Percentiles rank a stretch among this genome's conserved stretches.
These are phyloP conservation scores for Simplicillium sp. DNA, from an alignment of 2,329 filamentous ascomycete genomes.

Conservation along the genomic window DNA sequence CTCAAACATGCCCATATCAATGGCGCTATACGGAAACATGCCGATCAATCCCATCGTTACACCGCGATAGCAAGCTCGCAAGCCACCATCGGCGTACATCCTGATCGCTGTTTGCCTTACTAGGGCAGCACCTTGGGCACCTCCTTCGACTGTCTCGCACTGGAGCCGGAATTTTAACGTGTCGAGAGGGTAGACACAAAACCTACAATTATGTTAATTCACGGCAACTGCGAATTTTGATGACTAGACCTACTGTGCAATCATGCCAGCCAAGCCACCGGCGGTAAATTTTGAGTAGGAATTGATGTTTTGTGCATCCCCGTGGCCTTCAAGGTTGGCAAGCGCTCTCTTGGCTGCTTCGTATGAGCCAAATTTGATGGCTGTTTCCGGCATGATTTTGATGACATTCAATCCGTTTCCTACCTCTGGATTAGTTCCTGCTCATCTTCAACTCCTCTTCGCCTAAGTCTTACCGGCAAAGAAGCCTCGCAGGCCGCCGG, in stretches of 20 bases:
- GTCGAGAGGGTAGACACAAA: conserved; percentile 90
- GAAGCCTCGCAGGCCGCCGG: conserved; percentile 78
- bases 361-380: conserved; percentile 96
- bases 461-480: conserved; percentile 65
- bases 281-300: conserved; percentile 83
- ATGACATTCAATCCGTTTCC: conserved; percentile 93
- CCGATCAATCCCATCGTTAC: conserved; percentile 88
- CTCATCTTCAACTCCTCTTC: neutral
- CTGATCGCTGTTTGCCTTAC: conserved; percentile 75
- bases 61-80: conserved; percentile 77
- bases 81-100: conserved; percentile 71
- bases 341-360: conserved; percentile 88
- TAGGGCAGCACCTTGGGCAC: conserved; percentile 72
- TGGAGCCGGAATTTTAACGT: conserved; percentile 78
- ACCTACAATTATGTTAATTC: conserved; percentile 35
- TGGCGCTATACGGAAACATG: conserved; percentile 96
- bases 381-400: conserved; percentile 98
- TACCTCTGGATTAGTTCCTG: conserved; percentile 23
- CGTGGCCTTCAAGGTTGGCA: conserved; percentile 78
- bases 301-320: conserved; percentile 69
- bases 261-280: conserved; percentile 85
- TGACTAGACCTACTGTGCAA: conserved; percentile 61
- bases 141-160: conserved; percentile 84
- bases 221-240: neutral
- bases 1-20: conserved; percentile 94